A percentile compares a stretch with the other conserved stretches of the same genome.
Conservation (phyloP, 2,329 filamentous ascomycete species). For the Diplodia mutila region DNA sequence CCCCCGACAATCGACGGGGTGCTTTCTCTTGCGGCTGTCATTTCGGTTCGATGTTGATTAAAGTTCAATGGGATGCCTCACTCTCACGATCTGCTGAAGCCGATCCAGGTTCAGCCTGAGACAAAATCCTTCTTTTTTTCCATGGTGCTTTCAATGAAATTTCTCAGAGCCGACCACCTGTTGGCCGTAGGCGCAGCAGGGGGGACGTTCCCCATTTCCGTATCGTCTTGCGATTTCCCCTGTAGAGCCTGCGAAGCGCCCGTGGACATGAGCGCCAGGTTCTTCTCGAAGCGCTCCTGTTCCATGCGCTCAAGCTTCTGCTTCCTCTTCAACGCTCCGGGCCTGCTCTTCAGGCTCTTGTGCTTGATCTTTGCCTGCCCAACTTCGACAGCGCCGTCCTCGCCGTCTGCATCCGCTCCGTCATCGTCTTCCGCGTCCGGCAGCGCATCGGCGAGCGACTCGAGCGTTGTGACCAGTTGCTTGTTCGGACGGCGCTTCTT, state of each 20-base stretch:
- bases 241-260: constrained; percentile 36
- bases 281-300: constrained; percentile 81
- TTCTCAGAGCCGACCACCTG: constrained; percentile 79
- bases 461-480: constrained; percentile 76
- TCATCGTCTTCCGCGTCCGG: constrained; percentile 62
- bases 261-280: constrained; percentile 73
- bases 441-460: constrained; percentile 78
- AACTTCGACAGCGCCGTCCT: constrained; percentile 35
- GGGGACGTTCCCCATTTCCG: constrained; percentile 6
- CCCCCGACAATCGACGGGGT: not conserved
- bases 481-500: constrained; percentile 72
- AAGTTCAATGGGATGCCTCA: not conserved
- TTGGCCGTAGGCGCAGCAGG: constrained; percentile 33
- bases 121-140: constrained; percentile 81
- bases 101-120: not conserved
- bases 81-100: not conserved
- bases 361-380: constrained; percentile 69
- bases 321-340: constrained; percentile 81
- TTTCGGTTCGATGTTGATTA: not conserved
- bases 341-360: constrained; percentile 73
- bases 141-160: constrained; percentile 84
- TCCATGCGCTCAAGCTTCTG: constrained; percentile 79
- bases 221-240: constrained; percentile 24
- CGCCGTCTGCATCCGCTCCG: constrained; percentile 36
- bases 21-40: not conserved